Evolutionary conservation across 495 filamentous ascomycete genomes (phyloP).

Genomic region (Podospora conica): DNA sequence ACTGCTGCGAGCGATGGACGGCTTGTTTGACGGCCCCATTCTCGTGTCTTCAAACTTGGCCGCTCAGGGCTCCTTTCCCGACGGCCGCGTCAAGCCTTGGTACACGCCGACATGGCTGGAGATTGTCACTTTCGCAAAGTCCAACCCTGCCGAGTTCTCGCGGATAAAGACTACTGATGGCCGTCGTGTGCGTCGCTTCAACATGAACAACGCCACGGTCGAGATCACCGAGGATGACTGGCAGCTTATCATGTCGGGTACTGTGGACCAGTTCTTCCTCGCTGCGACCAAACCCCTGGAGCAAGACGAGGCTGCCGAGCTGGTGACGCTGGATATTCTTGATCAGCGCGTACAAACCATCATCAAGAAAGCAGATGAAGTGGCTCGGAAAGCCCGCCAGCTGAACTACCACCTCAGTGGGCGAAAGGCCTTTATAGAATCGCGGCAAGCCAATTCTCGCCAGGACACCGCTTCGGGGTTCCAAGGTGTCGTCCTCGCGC

Average conservation of each 20-base stretch:
- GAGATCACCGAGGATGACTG: constrained; percentile 87
- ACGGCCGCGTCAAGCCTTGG: constrained; percentile 47
- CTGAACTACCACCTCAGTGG: constrained; percentile 76
- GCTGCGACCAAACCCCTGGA: constrained; percentile 63
- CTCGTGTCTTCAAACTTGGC: constrained; percentile 58
- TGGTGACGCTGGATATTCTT: constrained; percentile 75
- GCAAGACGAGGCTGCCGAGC: constrained; percentile 80
- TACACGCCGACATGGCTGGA: constrained; percentile 65
- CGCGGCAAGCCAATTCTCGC: constrained; percentile 18
- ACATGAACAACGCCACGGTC: constrained; percentile 70
- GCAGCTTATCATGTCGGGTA: constrained; percentile 71
- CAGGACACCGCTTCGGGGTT: constrained; percentile 8
- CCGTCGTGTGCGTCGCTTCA: constrained; percentile 68
- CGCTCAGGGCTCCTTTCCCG: constrained; percentile 26
- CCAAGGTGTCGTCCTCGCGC: constrained; percentile 16
- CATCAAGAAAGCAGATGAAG: constrained; percentile 70
- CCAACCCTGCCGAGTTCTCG: constrained; percentile 73
- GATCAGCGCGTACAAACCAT: constrained; percentile 68
- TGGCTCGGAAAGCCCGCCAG: constrained; percentile 72
- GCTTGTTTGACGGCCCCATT: constrained; percentile 75
- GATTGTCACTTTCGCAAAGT: constrained; percentile 75
- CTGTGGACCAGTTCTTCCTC: constrained; percentile 76
- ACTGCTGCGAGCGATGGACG: constrained; percentile 77
- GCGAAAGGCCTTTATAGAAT: constrained; percentile 59
- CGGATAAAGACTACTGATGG: constrained; percentile 58